These are phyloP conservation scores for Colletotrichum lupini DNA, from an alignment of 2,329 filamentous ascomycete species.

Conservation along the genomic window DNA sequence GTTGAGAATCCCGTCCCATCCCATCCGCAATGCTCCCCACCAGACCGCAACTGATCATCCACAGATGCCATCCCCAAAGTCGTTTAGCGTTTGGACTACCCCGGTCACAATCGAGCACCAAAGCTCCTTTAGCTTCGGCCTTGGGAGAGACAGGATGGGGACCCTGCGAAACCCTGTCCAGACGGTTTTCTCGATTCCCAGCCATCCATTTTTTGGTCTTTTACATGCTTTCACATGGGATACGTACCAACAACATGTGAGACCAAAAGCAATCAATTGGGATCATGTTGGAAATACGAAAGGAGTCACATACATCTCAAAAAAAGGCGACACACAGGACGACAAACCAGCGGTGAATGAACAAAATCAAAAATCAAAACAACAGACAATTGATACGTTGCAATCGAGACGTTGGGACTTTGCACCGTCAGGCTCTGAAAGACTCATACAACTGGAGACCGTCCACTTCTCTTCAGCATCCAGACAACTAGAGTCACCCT, in stretches of 20 bases:
- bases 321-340: not conserved
- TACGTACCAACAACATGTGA: not conserved
- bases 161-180: not conserved
- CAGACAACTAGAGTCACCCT: not conserved
- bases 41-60: slow-evolving; percentile 33
- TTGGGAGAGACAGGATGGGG: not conserved
- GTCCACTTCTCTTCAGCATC: not conserved
- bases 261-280: not conserved
- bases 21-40: not conserved
- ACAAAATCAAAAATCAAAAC: not conserved
- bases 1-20: too few species aligned
- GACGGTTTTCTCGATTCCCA: not conserved
- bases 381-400: not conserved
- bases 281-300: not conserved
- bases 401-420: not conserved
- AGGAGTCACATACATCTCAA: not conserved
- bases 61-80: not conserved
- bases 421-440: not conserved
- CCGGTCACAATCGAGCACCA: not conserved
- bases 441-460: not conserved
- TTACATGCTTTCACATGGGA: not conserved
- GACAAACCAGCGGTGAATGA: slow-evolving; percentile 2
- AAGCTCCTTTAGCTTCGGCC: not conserved
- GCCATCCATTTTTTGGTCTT: slow-evolving; percentile 5
- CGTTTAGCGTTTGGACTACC: slow-evolving; percentile 12